Conservation (phyloP, 352 stramenopile species). For the Globisporangium cystogenes region DNA sequence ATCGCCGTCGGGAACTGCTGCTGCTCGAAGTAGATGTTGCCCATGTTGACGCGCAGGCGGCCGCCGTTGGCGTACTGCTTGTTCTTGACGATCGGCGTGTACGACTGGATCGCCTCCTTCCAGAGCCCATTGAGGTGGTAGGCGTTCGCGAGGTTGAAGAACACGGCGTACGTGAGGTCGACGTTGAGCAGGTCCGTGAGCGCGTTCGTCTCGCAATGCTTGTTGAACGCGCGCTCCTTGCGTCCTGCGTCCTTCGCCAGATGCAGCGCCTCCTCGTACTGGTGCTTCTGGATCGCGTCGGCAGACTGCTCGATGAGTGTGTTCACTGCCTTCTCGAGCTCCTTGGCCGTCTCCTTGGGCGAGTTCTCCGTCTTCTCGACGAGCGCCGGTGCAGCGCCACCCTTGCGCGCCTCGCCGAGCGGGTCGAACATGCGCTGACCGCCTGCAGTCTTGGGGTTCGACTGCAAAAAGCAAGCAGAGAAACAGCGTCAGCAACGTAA, state of each 20-base stretch:
- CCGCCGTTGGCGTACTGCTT: constrained; percentile 92
- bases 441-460: constrained; percentile 64
- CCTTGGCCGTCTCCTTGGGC: constrained; percentile 88
- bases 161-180: constrained; percentile 93
- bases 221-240: constrained; percentile 89
- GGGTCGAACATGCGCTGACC: constrained; percentile 87
- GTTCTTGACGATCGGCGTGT: constrained; percentile 95
- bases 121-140: constrained; percentile 94
- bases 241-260: constrained; percentile 80
- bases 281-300: constrained; percentile 58
- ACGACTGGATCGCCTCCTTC: constrained; percentile 94
- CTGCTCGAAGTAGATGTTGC: constrained; percentile 97
- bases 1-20: constrained; percentile 93
- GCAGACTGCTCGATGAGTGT: constrained; percentile 90
- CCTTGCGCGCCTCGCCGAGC: constrained; percentile 82
- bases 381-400: constrained; percentile 67
- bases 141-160: constrained; percentile 92
- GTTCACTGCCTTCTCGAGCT: constrained; percentile 91
- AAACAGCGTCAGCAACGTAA: background rate
- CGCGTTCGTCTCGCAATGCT: constrained; percentile 86
- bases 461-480: constrained; percentile 25
- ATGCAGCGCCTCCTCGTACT: constrained; percentile 87
- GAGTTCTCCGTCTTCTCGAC: constrained; percentile 91
- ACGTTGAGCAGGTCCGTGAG: constrained; percentile 90
- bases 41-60: constrained; percentile 95